phyloP scores from a whole-genome alignment of 78 protist species.

The Emiliania huxleyi region DNA sequence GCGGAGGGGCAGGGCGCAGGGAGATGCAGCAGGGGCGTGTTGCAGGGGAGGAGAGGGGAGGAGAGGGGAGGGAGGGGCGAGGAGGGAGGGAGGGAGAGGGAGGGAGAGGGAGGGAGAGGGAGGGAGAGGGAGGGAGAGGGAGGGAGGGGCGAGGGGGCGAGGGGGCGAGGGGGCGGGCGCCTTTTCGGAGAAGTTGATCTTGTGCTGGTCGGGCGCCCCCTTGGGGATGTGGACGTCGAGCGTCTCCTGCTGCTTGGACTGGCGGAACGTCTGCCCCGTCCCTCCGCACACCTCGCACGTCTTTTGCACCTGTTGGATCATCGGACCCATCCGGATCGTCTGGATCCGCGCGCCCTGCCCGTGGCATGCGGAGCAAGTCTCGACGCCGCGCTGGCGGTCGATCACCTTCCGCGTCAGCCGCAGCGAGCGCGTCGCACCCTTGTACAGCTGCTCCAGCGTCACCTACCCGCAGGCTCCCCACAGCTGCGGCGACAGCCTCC shows the following conservation, averaged over 20 bases:
- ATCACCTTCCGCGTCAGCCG: constrained; percentile 69
- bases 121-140: constrained; percentile 39
- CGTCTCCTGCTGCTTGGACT: constrained; percentile 24
- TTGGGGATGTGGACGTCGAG: constrained; percentile 88
- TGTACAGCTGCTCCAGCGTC: constrained; percentile 92
- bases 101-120: constrained; percentile 74
- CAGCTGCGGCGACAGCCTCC: too few species aligned
- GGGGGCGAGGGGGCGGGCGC: constrained; percentile 86
- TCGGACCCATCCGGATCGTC: constrained; percentile 11
- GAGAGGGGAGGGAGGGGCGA: too few species aligned
- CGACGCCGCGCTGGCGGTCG: neutral
- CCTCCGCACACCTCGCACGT: constrained; percentile 23
- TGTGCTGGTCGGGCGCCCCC: constrained; percentile 88
- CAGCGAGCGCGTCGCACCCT: constrained; percentile 85
- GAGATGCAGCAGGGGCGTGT: too few species aligned
- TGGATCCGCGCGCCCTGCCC: constrained; percentile 80
- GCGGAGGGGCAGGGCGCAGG: constrained; percentile 86
- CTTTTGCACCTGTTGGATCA: constrained; percentile 50
- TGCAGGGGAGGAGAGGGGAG: too few species aligned
- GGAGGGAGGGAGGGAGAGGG: too few species aligned
- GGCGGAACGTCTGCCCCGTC: neutral
- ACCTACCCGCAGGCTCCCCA: too few species aligned
- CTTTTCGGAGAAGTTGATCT: constrained; percentile 89
- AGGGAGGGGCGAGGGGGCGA: too few species aligned
- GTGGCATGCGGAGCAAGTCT: constrained; percentile 73